Evolutionary conservation across 73 alveolate species (phyloP).

Genomic region (Symbiodinium natans): DNA sequence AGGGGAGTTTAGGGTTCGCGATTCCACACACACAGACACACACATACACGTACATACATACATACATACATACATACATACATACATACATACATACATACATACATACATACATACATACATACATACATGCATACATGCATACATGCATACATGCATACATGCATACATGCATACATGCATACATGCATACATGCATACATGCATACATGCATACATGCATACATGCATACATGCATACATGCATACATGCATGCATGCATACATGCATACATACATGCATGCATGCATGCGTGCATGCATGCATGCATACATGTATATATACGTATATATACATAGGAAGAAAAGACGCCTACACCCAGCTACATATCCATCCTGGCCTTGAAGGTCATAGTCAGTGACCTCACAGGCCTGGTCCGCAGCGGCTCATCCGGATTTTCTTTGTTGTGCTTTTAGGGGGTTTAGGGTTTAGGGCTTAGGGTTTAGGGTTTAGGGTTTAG

Average conservation of each 20-base stretch:
- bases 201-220: background rate
- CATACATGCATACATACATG: background rate
- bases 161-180: background rate
- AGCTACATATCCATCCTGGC: too few relatives aligned
- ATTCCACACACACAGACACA: slow-evolving; percentile 20
- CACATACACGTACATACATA: background rate
- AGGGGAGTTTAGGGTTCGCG: too few relatives aligned
- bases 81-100: background rate
- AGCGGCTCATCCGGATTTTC: too few relatives aligned
- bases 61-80: background rate
- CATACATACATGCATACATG: background rate
- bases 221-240: background rate
- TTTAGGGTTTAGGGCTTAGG: too few relatives aligned
- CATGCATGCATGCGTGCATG: background rate
- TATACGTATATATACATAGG: too few relatives aligned
- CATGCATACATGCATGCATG: background rate
- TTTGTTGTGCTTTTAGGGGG: too few relatives aligned
- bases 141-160: background rate
- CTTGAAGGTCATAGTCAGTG: too few relatives aligned
- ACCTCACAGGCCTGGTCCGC: too few relatives aligned
- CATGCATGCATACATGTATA: too few relatives aligned
- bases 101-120: background rate
- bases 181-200: background rate
- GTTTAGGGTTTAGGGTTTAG: too few relatives aligned
- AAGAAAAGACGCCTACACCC: too few relatives aligned